A percentile compares a stretch with the other conserved stretches of the same genome.
These are phyloP conservation scores for Dalechampia spathulata DNA, from an alignment of 441 rosid species.

Conservation along the genomic window DNA sequence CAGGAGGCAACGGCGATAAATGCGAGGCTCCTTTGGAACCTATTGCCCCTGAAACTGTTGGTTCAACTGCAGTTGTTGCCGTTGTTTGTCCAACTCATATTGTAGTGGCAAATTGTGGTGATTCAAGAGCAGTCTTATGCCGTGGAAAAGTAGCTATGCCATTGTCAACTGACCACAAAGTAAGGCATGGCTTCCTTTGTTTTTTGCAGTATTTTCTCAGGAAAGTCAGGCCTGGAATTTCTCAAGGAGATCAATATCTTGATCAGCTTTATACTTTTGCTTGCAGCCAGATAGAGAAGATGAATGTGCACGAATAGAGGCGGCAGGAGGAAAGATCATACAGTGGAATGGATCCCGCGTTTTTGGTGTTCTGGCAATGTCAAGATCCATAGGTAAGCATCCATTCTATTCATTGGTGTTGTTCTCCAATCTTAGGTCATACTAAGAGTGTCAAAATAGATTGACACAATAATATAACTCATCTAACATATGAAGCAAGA, in stretches of 20 bases:
- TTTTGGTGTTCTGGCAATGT: slow-evolving; percentile 88
- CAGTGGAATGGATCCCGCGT: slow-evolving; percentile 89
- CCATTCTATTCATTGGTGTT: not conserved
- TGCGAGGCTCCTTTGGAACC: no score
- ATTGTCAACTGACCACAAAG: slow-evolving; percentile 80
- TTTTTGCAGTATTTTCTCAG: slow-evolving; percentile 1
- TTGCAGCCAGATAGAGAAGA: slow-evolving; percentile 84
- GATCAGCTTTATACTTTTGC: slow-evolving; percentile 15
- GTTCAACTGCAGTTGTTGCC: slow-evolving; percentile 85
- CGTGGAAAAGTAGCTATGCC: slow-evolving; percentile 73
- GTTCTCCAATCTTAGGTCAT: no score
- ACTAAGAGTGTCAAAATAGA: no score
- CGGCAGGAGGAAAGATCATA: slow-evolving; percentile 89
- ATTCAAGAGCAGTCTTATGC: slow-evolving; percentile 80
- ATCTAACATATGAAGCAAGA: no score
- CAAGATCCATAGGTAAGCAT: slow-evolving; percentile 67
- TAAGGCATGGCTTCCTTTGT: slow-evolving; percentile 23
- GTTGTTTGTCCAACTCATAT: slow-evolving; percentile 58
- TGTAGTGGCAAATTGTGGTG: slow-evolving; percentile 78
- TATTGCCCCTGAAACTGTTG: slow-evolving; percentile 76
- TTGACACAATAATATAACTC: no score
- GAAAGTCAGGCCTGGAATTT: slow-evolving; percentile 2
- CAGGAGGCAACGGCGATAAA: slow-evolving; percentile 25
- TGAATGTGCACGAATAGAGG: slow-evolving; percentile 76
- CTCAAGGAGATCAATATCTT: slow-evolving; percentile 7